phyloP scores from a whole-genome alignment of 2,329 filamentous ascomycete species.

The Hirsutella minnesotensis region DNA sequence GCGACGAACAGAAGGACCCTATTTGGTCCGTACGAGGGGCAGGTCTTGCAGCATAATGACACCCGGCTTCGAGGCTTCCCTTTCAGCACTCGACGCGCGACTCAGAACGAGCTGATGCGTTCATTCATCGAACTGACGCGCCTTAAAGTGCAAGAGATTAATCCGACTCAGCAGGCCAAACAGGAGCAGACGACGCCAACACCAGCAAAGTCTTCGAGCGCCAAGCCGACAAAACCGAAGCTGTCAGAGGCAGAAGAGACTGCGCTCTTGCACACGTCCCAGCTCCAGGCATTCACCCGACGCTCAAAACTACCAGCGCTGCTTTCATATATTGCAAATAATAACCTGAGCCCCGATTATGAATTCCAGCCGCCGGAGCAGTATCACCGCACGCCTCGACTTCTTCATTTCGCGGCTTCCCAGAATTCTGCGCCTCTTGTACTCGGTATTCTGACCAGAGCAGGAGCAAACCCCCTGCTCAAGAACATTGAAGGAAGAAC shows the following conservation, averaged over 20 bases:
- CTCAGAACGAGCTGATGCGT: constrained; percentile 88
- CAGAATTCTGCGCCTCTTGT: constrained; percentile 72
- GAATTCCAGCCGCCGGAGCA: constrained; percentile 60
- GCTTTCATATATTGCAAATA: constrained; percentile 70
- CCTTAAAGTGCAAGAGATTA: constrained; percentile 71
- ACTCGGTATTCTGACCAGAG: constrained; percentile 62
- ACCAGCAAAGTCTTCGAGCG: constrained; percentile 22
- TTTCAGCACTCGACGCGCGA: constrained; percentile 84
- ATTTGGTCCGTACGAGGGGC: constrained; percentile 83
- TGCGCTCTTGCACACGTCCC: constrained; percentile 71
- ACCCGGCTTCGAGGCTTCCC: constrained; percentile 75
- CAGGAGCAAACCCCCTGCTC: constrained; percentile 59
- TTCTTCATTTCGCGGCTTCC: constrained; percentile 75
- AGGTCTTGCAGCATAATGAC: constrained; percentile 71
- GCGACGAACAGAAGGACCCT: constrained; percentile 75
- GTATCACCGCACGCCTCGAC: constrained; percentile 70
- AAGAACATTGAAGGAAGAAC: constrained; percentile 68
- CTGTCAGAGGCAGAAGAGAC: constrained; percentile 74
- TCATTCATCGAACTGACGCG: constrained; percentile 89
- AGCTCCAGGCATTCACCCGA: constrained; percentile 77
- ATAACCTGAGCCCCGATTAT: constrained; percentile 61
- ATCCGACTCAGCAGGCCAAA: constrained; percentile 47
- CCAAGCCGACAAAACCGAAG: constrained; percentile 50
- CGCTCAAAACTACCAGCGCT: constrained; percentile 83
- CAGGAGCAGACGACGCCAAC: constrained; percentile 23